Percentiles rank a stretch among this genome's conserved stretches.
These are phyloP conservation scores for Herpetomonas samuelpessoai DNA, from an alignment of 208 protist species.

Conservation along the genomic window DNA sequence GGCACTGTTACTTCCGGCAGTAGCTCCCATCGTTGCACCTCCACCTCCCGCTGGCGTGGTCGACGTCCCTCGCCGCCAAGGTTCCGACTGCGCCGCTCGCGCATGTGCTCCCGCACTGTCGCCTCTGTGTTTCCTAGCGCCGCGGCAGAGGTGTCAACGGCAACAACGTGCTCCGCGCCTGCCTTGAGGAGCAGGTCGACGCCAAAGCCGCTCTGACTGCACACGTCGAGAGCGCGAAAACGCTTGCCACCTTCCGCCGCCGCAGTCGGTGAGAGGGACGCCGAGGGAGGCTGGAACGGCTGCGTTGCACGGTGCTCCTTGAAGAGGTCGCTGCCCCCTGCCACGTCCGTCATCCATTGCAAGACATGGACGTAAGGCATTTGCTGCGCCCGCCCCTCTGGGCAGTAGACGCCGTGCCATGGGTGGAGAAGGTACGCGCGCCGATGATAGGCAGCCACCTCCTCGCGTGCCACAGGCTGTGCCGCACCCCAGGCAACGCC, in stretches of 20 bases:
- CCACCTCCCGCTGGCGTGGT: conserved; percentile 6
- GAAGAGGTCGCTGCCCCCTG: conserved; percentile 23
- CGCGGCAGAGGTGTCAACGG: conserved; percentile 31
- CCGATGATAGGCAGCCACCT: conserved; percentile 33
- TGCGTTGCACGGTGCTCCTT: conserved; percentile 34
- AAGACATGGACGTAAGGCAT: conserved; percentile 81
- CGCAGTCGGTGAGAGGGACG: background rate
- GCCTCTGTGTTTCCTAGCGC: conserved; percentile 59
- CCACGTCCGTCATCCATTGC: conserved; percentile 47
- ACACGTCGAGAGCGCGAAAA: conserved; percentile 70
- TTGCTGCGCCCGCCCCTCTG: conserved; percentile 46
- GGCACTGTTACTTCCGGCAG: conserved; percentile 24
- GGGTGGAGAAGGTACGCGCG: conserved; percentile 58
- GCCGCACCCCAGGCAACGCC: conserved; percentile 72
- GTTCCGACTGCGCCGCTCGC: conserved; percentile 23
- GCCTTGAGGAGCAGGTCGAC: conserved; percentile 65
- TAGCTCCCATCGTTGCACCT: conserved; percentile 17
- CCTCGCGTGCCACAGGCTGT: background rate
- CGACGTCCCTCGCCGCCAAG: conserved; percentile 10
- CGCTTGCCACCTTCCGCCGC: background rate
- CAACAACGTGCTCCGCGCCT: conserved; percentile 44
- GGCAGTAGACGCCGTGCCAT: conserved; percentile 68
- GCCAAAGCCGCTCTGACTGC: conserved; percentile 69
- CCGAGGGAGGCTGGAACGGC: conserved; percentile 23
- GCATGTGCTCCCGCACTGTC: conserved; percentile 57